These are phyloP conservation scores for Crithidia sp. DNA, from an alignment of 208 protist genomes.

Conservation along the genomic window DNA sequence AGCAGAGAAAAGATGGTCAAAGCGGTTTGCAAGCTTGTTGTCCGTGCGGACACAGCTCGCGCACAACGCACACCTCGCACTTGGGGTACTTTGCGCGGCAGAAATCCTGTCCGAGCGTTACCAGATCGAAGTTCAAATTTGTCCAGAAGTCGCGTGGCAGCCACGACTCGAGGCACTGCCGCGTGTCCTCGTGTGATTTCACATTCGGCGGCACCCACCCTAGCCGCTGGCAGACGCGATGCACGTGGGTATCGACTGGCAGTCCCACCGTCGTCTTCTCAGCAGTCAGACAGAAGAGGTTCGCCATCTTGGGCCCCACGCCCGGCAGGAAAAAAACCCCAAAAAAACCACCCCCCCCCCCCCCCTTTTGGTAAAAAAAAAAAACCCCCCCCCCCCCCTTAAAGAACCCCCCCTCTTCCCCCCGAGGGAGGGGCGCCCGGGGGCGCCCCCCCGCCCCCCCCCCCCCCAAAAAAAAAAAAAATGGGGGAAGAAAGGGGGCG, in stretches of 20 bases:
- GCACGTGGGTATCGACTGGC: constrained; percentile 95
- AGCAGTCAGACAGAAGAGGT: constrained; percentile 75
- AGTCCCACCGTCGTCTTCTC: constrained; percentile 81
- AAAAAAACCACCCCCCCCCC: too few relatives aligned
- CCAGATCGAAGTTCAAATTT: constrained; percentile 86
- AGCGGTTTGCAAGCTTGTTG: neutral
- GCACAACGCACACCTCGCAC: constrained; percentile 61
- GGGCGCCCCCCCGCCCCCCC: too few relatives aligned
- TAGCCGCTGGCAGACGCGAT: constrained; percentile 89
- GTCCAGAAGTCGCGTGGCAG: constrained; percentile 86
- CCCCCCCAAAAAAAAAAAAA: too few relatives aligned
- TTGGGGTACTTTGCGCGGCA: constrained; percentile 67
- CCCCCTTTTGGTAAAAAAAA: too few relatives aligned
- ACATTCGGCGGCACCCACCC: constrained; percentile 78
- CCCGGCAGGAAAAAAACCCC: too few relatives aligned
- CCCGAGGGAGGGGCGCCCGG: too few relatives aligned
- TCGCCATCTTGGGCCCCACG: constrained; percentile 94
- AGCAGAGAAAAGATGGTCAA: neutral
- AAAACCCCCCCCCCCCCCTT: too few relatives aligned
- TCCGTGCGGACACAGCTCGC: constrained; percentile 62
- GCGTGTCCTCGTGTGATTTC: constrained; percentile 89
- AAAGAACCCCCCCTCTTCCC: too few relatives aligned
- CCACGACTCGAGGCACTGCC: constrained; percentile 91
- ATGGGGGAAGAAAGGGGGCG: too few relatives aligned
- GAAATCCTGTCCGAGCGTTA: constrained; percentile 94